phyloP scores from a whole-genome alignment of 768 basidiomycete species.

The Macrolepiota dolichaula region DNA sequence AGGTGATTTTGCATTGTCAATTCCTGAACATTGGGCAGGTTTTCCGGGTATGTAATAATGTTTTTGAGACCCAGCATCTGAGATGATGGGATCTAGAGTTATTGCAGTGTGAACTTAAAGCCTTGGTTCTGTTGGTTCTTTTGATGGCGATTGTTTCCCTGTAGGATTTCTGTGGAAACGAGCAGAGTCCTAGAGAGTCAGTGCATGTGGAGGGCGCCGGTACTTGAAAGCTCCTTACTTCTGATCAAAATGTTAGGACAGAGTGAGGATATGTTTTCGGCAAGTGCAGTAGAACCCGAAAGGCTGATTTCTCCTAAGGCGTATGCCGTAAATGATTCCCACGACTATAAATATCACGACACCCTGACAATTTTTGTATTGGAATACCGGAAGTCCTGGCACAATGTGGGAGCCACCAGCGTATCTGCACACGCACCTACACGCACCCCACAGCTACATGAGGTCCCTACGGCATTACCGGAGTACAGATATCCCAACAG shows the following conservation, averaged over 20 bases:
- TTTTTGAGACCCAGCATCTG: neutral
- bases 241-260: too few relatives aligned
- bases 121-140: neutral
- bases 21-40: neutral
- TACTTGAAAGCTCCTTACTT: neutral
- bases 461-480: too few relatives aligned
- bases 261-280: neutral
- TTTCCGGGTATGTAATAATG: neutral
- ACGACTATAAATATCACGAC: neutral
- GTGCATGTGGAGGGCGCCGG: neutral
- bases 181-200: neutral
- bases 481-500: too few relatives aligned
- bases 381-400: neutral
- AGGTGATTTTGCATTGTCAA: neutral
- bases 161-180: neutral
- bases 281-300: neutral
- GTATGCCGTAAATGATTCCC: neutral
- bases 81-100: slow-evolving; percentile 6
- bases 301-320: neutral
- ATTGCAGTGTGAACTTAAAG: neutral
- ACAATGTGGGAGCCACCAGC: neutral
- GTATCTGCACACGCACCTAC: neutral
- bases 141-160: slow-evolving; percentile 6
- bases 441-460: neutral
- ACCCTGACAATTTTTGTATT: neutral